Base-by-base conservation (phyloP, 345 rosid genomes). In the Nephelium lappaceum region DNA sequence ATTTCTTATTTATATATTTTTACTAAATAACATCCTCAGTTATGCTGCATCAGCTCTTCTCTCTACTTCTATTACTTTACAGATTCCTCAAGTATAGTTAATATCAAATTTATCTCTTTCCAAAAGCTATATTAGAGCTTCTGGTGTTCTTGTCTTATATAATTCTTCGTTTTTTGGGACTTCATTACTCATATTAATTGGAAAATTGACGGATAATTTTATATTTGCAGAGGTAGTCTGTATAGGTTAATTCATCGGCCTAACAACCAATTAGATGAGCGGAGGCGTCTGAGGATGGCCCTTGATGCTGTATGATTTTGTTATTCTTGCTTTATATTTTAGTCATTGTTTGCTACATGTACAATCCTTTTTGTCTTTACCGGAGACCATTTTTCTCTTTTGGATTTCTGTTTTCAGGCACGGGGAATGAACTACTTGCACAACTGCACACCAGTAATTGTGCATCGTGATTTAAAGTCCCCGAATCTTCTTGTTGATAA, bases 361-460 rank as follows among this genome's bases (percentile, higher is more conserved):
- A 42, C 51, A 47, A 47, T 75, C 67, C 57, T 36, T 80, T n/a
- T 23, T 67, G 23, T 72, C 66, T 81, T 75, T 42, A 67, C 24
- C 71, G 41, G 73, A 27, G 19, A 39, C 73, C 72, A 81, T 61
- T 39, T 84, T 76, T 73, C 70, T 80, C 63, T 78, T 76, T 68
- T 79, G 19, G 70, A 75, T 72, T 3, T 57, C 73, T 83, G 60
- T 51, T 81, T 75, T 80, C 87, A 95, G 98, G 98, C 98, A 75
- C 93, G 98, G 79, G 98, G 98, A 83, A 93, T 93, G 98, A 95
- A 95, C 82, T 95, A 95, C 84, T 87, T 95, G 84, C 98, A 95
- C 90, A 95, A 84, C 83, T 91, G 98, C 85, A 84, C 86, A 31
- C 98, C 98, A 18, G 81, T 89, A 16, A 91, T 95, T 71, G 98